Evolutionary conservation across 2,329 filamentous ascomycete species (phyloP), one percentile per base, ranked within the genome.

Genomic region (Aspergillus sp.): DNA sequence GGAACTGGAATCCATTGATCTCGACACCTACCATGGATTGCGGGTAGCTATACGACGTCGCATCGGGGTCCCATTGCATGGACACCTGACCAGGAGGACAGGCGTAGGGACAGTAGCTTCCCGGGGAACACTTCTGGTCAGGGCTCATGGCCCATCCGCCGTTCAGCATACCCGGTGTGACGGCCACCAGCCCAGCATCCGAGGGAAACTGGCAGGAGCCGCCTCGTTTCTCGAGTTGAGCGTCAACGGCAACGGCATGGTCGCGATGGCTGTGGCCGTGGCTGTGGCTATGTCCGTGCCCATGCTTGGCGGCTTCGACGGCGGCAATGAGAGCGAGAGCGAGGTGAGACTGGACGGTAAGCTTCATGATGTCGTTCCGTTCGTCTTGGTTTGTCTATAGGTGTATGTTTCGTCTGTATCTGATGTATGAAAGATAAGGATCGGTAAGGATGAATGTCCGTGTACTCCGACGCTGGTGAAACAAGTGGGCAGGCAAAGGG

Each of bases 141-240:
- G 88, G 88, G 63, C 86, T 88, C 83, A 92, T 85, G 40, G 88
- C 89, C 85, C 88, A 93, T 56, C 89, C 89, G 46, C 78, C 86
- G 73, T 93, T 93, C 67, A 74, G 66, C 41, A 70, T 68, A 48
- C 75, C 76, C 4, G 87, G 87, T 9, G 87, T 88, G 48, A 93
- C 79, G 13, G 82, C 70, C 42, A 91, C 82, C 64, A 92, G 73
- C 49, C 87, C 86, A 25, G 82, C 79, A 64, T 88, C 78, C 31
- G 77, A 75, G 10, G 89, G 88, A 63, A 92, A 88, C 50, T 77
- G 64, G 72, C 89, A 92, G 52, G 77, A 72, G 46, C 73, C 73
- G 32, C 76, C 74, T 60, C 83, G 79, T 72, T 84, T 85, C 62
- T 78, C 73, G 25, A 84, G 54, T 48, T 64, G 59, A 21, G 59